Base-by-base conservation (phyloP, 164 flowering plant species). In the Chloranthus sessilifolius region DNA sequence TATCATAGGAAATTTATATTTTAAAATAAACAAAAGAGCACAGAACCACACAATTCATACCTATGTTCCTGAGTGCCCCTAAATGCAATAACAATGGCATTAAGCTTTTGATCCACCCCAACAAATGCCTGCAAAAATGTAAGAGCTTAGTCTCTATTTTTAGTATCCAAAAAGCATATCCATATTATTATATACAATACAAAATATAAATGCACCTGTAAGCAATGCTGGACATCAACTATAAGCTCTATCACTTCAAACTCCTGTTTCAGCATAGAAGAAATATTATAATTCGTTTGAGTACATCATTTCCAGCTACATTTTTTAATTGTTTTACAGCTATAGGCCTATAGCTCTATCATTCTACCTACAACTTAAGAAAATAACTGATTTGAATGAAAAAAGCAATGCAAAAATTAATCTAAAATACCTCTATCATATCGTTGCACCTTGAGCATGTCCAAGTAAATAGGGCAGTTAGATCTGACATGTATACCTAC, bases 61-160 rank as follows among this genome's bases (percentile, higher is more conserved):
- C 97, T 94, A 73, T 70, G 68, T 56, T 86, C 99, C 29, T 94
- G 92, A 56, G 97, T 94, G 48, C 99, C 99, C 58, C 99, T 73
- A 59, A 94, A 89, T 23, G 99, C 97, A 73, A 94, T 81, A 20
- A 94, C 70, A 50, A 80, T 63, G 26, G 99, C 82, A 68, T 87
- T 79, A 34, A 81, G 83, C 75, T 87, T 81, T 51, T 67, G 44
- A 27, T 95, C 86, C 29, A 89, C 82, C 37, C 99, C 99, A 61
- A 94, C 96, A 84, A 67, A 94, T 61, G 82, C 89, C 97, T 94
- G 74, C 33, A 74, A 20, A 35, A 26, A 29, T 19, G 23, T 15
- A n/a, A 15, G 19, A 34, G 38, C 38, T 34, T 15, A 34, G 38
- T 10, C 38, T 10, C 10, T 11, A 34, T 11, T 15, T 34, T 7